phyloP scores from a whole-genome alignment of 2,329 filamentous ascomycete genomes.

The Diaporthe australafricana region DNA sequence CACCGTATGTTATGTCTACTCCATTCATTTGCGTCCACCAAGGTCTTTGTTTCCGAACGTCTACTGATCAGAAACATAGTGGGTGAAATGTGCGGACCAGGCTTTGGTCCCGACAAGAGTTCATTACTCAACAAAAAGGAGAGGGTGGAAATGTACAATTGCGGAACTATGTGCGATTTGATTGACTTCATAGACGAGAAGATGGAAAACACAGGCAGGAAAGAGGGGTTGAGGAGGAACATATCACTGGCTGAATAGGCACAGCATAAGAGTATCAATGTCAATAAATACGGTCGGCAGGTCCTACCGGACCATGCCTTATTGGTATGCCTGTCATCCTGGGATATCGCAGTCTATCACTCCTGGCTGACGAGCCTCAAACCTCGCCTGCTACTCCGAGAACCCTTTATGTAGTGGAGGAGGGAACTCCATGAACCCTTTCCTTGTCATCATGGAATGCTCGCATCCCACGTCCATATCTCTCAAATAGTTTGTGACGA shows the following conservation, averaged over 20 bases:
- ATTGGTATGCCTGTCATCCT: constrained; percentile 28
- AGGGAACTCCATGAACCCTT: constrained; percentile 1
- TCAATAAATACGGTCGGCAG: neutral
- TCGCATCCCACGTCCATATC: neutral
- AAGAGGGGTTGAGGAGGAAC: constrained; percentile 39
- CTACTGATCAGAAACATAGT: constrained; percentile 46
- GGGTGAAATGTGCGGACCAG: constrained; percentile 73
- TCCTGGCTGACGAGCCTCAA: constrained; percentile 10
- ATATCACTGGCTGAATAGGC: neutral
- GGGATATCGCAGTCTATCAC: constrained; percentile 39
- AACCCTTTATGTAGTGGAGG: constrained; percentile 5
- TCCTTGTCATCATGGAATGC: neutral
- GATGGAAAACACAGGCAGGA: constrained; percentile 46
- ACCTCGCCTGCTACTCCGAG: constrained; percentile 19
- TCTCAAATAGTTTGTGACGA: neutral
- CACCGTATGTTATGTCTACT: constrained; percentile 51
- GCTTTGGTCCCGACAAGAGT: constrained; percentile 64
- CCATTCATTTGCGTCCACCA: neutral
- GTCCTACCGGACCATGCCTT: constrained; percentile 3
- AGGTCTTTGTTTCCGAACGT: neutral
- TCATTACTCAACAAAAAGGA: constrained; percentile 68
- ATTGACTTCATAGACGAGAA: constrained; percentile 70
- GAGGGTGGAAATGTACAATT: constrained; percentile 60
- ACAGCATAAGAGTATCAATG: neutral
- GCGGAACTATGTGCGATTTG: constrained; percentile 66